Percentiles rank a stretch among this genome's conserved stretches.
These are phyloP conservation scores for Verticillium nonalfalfae DNA, from an alignment of 2,329 filamentous ascomycete genomes.

Conservation along the genomic window DNA sequence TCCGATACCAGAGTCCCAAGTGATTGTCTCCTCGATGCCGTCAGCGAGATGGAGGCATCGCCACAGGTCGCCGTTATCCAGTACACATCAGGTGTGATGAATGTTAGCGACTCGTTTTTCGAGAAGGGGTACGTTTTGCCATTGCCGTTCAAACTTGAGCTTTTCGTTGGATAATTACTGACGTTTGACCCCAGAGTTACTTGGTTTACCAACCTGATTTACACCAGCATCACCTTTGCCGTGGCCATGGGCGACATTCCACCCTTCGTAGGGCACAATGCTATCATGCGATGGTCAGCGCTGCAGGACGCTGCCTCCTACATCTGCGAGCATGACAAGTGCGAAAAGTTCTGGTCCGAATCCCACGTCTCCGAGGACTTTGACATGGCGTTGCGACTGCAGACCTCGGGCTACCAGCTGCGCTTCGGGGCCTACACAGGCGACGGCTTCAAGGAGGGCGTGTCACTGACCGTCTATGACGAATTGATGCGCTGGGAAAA, in stretches of 20 bases:
- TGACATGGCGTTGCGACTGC: constrained; percentile 67
- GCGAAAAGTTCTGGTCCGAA: constrained; percentile 68
- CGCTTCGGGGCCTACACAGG: constrained; percentile 63
- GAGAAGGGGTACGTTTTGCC: constrained; percentile 42
- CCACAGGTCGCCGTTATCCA: constrained; percentile 68
- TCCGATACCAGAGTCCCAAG: constrained; percentile 62
- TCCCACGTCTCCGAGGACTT: constrained; percentile 72
- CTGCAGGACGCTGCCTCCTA: constrained; percentile 24
- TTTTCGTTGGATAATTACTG: not conserved
- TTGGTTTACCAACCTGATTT: constrained; percentile 73
- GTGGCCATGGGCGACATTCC: constrained; percentile 66
- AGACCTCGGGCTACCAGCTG: constrained; percentile 60
- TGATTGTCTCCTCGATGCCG: constrained; percentile 62
- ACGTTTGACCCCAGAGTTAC: constrained; percentile 42
- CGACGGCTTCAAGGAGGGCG: constrained; percentile 66
- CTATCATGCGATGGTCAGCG: constrained; percentile 59
- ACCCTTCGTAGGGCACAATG: constrained; percentile 73
- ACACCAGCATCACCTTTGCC: constrained; percentile 64
- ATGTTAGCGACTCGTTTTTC: constrained; percentile 64
- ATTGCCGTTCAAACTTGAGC: not conserved
- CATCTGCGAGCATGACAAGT: constrained; percentile 43
- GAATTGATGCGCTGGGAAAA: constrained; percentile 68
- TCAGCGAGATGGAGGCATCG: constrained; percentile 65
- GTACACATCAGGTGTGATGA: constrained; percentile 69
- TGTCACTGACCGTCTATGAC: constrained; percentile 66